Evolutionary conservation across 2,329 filamentous ascomycete genomes (phyloP).

Genomic region (Fusarium sterilihyphosum): DNA sequence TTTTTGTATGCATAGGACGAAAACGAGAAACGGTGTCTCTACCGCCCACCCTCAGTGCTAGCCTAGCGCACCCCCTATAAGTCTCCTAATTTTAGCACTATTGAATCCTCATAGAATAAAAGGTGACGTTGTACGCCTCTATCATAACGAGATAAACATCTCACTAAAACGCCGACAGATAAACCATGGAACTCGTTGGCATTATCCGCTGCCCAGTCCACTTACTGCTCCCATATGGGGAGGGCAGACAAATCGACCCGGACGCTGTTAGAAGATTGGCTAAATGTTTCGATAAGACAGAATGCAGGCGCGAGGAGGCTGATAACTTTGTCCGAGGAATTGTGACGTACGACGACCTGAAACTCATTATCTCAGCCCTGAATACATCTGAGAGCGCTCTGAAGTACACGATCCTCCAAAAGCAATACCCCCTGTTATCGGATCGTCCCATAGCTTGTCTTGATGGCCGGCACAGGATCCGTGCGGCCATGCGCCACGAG

Average conservation of each 20-base stretch:
- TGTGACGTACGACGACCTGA: background rate
- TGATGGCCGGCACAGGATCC: background rate
- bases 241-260: background rate
- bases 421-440: background rate
- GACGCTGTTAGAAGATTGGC: background rate
- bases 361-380: background rate
- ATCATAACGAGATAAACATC: background rate
- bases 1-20: background rate
- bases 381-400: background rate
- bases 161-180: background rate
- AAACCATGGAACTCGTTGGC: background rate
- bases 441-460: background rate
- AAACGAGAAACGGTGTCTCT: background rate
- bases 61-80: background rate
- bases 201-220: background rate
- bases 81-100: background rate
- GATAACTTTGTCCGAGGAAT: background rate
- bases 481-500: background rate
- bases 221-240: background rate
- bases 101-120: background rate
- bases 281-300: background rate
- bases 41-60: background rate
- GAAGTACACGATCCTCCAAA: background rate
- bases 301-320: background rate
- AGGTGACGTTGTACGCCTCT: background rate